phyloP scores from a whole-genome alignment of 768 basidiomycete genomes.

The Naganishia randhawae region DNA sequence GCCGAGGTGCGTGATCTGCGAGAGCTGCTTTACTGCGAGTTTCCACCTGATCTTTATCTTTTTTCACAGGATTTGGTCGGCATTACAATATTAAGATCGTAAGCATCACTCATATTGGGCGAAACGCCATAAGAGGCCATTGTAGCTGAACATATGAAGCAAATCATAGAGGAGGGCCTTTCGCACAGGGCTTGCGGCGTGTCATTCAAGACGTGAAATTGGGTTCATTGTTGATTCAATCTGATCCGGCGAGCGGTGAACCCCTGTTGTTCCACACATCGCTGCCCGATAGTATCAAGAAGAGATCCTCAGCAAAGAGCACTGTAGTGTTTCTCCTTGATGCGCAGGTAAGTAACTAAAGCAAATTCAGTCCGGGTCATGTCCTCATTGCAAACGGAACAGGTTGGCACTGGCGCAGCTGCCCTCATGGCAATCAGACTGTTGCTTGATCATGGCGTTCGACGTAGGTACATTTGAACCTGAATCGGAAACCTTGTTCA shows the following conservation, averaged over 20 bases:
- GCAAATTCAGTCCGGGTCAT: neutral
- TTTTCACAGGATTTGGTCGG: slow-evolving; percentile 68
- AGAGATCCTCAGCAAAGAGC: slow-evolving; percentile 62
- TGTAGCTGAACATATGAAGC: slow-evolving; percentile 22
- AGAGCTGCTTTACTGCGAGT: neutral
- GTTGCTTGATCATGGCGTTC: slow-evolving; percentile 85
- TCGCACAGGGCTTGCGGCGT: slow-evolving; percentile 83
- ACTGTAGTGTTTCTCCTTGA: slow-evolving; percentile 85
- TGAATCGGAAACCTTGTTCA: neutral
- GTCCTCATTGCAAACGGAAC: neutral
- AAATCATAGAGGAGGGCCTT: slow-evolving; percentile 63
- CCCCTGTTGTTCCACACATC: slow-evolving; percentile 77
- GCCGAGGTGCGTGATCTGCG: neutral
- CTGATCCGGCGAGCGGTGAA: slow-evolving; percentile 77
- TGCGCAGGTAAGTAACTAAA: slow-evolving; percentile 62
- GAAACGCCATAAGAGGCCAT: neutral
- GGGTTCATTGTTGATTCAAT: slow-evolving; percentile 86
- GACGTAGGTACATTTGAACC: slow-evolving; percentile 58
- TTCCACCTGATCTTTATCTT: neutral
- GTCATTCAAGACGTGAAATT: slow-evolving; percentile 81
- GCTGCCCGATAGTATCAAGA: slow-evolving; percentile 71
- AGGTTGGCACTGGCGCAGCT: slow-evolving; percentile 88
- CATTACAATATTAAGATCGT: slow-evolving; percentile 84
- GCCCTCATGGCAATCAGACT: slow-evolving; percentile 86
- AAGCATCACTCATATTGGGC: slow-evolving; percentile 51